Percentiles rank a stretch among this genome's conserved stretches.
These are phyloP conservation scores for Diaporthe caulivora DNA, from an alignment of 2,329 filamentous ascomycete species.

Conservation along the genomic window DNA sequence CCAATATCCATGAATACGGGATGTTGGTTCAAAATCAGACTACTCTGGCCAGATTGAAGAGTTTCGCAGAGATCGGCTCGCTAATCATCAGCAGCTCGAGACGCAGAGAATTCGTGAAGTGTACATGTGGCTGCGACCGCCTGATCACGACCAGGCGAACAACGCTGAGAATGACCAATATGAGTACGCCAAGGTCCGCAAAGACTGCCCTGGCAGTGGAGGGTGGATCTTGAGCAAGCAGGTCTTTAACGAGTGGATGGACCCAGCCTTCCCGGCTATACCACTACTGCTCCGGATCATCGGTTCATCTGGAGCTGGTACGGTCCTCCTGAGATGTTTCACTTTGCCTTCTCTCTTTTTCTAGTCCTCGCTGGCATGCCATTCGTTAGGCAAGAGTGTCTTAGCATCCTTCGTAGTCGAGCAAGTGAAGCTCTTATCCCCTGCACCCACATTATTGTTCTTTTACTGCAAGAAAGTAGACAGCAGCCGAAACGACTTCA, in stretches of 20 bases:
- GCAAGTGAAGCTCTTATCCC: constrained; percentile 40
- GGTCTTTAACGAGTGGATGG: constrained; percentile 44
- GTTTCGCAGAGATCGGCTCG: neutral
- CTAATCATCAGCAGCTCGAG: neutral
- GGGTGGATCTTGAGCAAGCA: constrained; percentile 48
- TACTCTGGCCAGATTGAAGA: constrained; percentile 45
- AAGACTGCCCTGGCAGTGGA: constrained; percentile 42
- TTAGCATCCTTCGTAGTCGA: constrained; percentile 55
- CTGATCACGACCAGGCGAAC: neutral
- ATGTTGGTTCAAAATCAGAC: constrained; percentile 48
- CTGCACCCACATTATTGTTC: constrained; percentile 45
- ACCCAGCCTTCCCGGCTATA: constrained; percentile 38
- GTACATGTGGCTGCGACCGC: constrained; percentile 37
- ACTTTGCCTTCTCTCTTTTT: neutral
- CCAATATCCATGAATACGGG: constrained; percentile 46
- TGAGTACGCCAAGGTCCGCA: constrained; percentile 36
- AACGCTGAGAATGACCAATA: constrained; percentile 17
- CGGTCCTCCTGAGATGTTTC: neutral
- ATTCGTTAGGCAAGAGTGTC: constrained; percentile 40
- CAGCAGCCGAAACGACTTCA: constrained; percentile 47
- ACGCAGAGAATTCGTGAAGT: constrained; percentile 36
- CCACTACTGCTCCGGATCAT: constrained; percentile 52
- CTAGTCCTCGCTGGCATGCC: neutral
- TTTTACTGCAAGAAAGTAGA: constrained; percentile 56
- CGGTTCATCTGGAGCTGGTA: constrained; percentile 55